phyloP scores from a whole-genome alignment of 345 rosid species.

The Linum trigynum region DNA sequence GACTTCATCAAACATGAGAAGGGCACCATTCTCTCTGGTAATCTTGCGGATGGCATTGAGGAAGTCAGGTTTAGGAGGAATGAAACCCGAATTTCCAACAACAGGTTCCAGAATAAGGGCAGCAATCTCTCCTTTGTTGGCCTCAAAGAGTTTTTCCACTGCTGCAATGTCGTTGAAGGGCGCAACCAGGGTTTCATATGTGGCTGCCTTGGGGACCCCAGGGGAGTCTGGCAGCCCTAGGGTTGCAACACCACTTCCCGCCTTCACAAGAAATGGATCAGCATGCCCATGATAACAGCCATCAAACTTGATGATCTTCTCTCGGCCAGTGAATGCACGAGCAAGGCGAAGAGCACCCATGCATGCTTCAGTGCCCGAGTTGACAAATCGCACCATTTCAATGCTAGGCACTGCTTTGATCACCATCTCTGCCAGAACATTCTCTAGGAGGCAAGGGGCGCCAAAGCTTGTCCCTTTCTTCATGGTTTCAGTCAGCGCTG shows the following conservation, averaged over 20 bases:
- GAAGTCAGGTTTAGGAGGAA: conserved; percentile 62
- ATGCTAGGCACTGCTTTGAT: conserved; percentile 88
- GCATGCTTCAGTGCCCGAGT: conserved; percentile 92
- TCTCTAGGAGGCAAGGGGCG: conserved; percentile 94
- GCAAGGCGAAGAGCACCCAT: conserved; percentile 94
- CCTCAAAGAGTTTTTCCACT: conserved; percentile 45
- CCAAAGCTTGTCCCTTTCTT: conserved; percentile 99
- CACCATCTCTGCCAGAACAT: conserved; percentile 79
- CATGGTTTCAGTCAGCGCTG: conserved; percentile 81
- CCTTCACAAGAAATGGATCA: conserved; percentile 85
- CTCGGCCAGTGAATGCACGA: conserved; percentile 70
- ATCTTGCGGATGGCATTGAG: conserved; percentile 46
- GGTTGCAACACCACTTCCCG: conserved; percentile 97
- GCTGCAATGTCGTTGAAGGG: conserved; percentile 61
- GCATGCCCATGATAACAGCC: conserved; percentile 99
- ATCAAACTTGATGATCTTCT: conserved; percentile 76
- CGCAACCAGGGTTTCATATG: conserved; percentile 68
- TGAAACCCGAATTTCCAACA: conserved; percentile 85
- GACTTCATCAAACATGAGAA: conserved; percentile 85
- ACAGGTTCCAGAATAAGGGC: conserved; percentile 83
- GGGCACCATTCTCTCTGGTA: conserved; percentile 53
- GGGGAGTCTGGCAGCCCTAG: conserved; percentile 90
- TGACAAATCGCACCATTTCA: conserved; percentile 92
- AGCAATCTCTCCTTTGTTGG: conserved; percentile 64
- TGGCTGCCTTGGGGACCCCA: conserved; percentile 85